Base-by-base conservation (phyloP, 371 early-diverging fungal species). In the Lichtheimia ornata region DNA sequence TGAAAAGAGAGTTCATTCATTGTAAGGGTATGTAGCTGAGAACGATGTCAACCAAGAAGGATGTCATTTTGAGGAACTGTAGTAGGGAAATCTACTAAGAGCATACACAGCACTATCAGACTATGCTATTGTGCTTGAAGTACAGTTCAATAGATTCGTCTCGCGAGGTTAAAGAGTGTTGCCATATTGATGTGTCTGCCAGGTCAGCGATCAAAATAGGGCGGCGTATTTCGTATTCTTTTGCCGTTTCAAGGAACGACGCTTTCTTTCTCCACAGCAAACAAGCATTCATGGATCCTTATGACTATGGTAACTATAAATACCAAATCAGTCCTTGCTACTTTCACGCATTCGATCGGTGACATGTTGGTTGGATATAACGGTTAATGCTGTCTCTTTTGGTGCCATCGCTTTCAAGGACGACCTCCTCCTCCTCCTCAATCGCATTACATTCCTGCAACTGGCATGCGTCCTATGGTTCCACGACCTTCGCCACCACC, bases 371-470 rank as follows among this genome's bases (percentile, higher is more conserved):
- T 28, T 28, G 35, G 35, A 35, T 35, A 47, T 22, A 47, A 47
- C 47, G 47, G 47, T 47, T 18, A 47, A 18, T 47, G 47, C 22
- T 22, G 47, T 47, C 47, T 18, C 22, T 47, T 22, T 47, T 47
- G n/a, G 22, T 47, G 22, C 47, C n/a, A 18, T 47, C 47, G 18
- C 22, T 22, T 42, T 55, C 17, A 15, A 55, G 55, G 55, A 24
- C 55, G 55, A 55, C 54, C 54, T 11, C 53, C 54, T 11, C 53
- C 54, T 11, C 53, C 53, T 28, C 54, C 54, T 9, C 35, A 35
- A 18, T 35, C 35, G 11, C 47, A 22, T 0, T 47, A 47, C 18
- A 20, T n/a, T 30, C 18, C 41, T 15, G 28, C 52, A 52, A 25
- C 28, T 47, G 17, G 17, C 28, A 25, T 28, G 25, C 52, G 28